Evolutionary conservation across 352 stramenopile genomes (phyloP), one percentile per base, ranked within the genome.

Genomic region (Phytophthora sp.): DNA sequence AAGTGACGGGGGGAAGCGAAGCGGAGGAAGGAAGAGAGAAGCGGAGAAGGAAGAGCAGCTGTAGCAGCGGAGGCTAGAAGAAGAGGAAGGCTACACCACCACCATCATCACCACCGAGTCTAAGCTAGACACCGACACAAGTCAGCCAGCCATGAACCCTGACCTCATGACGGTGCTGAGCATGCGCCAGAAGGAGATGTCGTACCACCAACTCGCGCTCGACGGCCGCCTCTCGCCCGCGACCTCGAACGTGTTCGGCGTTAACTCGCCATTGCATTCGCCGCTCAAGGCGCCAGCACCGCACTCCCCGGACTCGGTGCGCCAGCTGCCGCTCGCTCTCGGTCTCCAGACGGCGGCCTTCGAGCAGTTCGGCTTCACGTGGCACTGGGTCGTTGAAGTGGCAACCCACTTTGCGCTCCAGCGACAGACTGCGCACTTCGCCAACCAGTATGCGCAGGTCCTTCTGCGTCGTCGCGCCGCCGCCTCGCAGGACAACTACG

Each of bases 141-240:
- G n/a, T n/a, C n/a, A n/a, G 60, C 46, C 36, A 49, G 51, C 51
- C 69, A 81, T 80, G 73, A 81, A 81, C 51, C 64, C 73, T 35
- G 73, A 81, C 57, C 69, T 90, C 45, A 93, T 93, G 84, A 83
- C 79, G 65, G 84, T 93, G 69, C 70, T 89, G 26, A 90, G 81
- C 58, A 93, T 93, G 84, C 84, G 84, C 49, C 80, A 90, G 67
- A 90, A 90, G 58, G 84, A 93, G 63, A 89, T 93, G 82, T 79
- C 77, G 38, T 93, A 89, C 77, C 77, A 91, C 71, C 79, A 90
- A 38, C 73, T 86, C 47, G 73, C 75, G 52, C 73, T 78, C 18
- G 58, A 70, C 24, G 46, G 58, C 16, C 63, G 63, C 52, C 66
- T 27, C 58, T 57, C 53, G 24, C 36, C 36, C 26, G 52, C 36